phyloP scores from a whole-genome alignment of 768 basidiomycete genomes.

The Rhizopogon vinicolor region DNA sequence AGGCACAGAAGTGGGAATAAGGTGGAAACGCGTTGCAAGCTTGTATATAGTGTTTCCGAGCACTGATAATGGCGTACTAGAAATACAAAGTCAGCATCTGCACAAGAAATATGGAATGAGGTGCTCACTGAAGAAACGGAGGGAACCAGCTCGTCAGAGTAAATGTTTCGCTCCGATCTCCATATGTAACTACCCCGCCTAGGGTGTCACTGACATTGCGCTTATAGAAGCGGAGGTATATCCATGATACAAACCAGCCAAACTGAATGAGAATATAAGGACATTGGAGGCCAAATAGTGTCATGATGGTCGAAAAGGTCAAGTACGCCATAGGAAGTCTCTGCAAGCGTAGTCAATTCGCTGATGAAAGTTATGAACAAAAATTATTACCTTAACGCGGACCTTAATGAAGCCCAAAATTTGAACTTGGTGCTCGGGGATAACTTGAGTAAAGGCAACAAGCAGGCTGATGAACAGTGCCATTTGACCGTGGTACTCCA shows the following conservation, averaged over 20 bases:
- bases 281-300: slow-evolving; percentile 78
- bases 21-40: slow-evolving; percentile 60
- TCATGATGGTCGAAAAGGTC: slow-evolving; percentile 82
- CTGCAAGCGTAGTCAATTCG: slow-evolving; percentile 37
- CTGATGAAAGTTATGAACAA: background rate
- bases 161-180: slow-evolving; percentile 96
- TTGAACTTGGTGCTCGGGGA: slow-evolving; percentile 98
- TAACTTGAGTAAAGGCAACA: slow-evolving; percentile 96
- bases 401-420: slow-evolving; percentile 78
- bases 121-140: slow-evolving; percentile 83
- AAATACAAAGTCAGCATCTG: slow-evolving; percentile 1
- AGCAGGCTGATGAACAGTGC: slow-evolving; percentile 84
- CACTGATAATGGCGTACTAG: slow-evolving; percentile 65
- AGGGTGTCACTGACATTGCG: slow-evolving; percentile 64
- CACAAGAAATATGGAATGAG: background rate
- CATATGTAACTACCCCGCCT: slow-evolving; percentile 67
- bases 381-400: slow-evolving; percentile 73
- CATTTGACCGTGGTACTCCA: slow-evolving; percentile 90
- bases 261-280: slow-evolving; percentile 96
- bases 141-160: slow-evolving; percentile 96
- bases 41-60: slow-evolving; percentile 66
- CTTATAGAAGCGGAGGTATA: slow-evolving; percentile 97
- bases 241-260: slow-evolving; percentile 97
- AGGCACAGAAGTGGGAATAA: slow-evolving; percentile 60
- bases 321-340: slow-evolving; percentile 93